Conservation (phyloP, 1,139 yeast genomes). For the Geotrichum fermentans region DNA sequence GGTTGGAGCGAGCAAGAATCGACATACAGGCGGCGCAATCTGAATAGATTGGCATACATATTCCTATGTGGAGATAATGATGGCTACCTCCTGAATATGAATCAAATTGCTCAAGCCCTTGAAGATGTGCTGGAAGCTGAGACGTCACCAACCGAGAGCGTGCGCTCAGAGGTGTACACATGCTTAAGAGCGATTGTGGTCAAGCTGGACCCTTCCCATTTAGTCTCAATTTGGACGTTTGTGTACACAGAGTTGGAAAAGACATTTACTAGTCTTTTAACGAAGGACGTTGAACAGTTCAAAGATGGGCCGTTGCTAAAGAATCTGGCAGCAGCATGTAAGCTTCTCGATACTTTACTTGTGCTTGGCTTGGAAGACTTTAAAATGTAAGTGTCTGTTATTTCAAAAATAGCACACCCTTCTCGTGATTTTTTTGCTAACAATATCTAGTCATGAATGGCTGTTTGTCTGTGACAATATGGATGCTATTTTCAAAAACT, state of each 20-base stretch:
- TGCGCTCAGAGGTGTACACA: constrained; percentile 48
- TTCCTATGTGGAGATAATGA: constrained; percentile 59
- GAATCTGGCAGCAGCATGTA: constrained; percentile 52
- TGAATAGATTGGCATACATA: constrained; percentile 60
- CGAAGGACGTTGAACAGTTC: constrained; percentile 10
- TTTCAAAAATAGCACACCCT: no score
- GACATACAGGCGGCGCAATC: constrained; percentile 45
- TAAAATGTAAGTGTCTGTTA: constrained; percentile 45
- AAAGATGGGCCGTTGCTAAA: constrained; percentile 23
- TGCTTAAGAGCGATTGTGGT: constrained; percentile 61
- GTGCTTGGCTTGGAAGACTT: constrained; percentile 73
- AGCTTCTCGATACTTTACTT: constrained; percentile 69
- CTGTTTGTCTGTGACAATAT: constrained; percentile 69
- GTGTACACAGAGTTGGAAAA: constrained; percentile 57
- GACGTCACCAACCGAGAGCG: constrained; percentile 27
- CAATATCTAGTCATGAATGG: constrained; percentile 57
- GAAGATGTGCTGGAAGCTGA: constrained; percentile 31
- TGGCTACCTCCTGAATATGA: constrained; percentile 47
- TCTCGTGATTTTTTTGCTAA: neutral
- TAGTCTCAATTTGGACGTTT: constrained; percentile 66
- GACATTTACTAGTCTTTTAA: constrained; percentile 46
- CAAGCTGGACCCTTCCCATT: constrained; percentile 57
- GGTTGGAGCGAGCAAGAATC: constrained; percentile 76
- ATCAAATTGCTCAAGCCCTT: constrained; percentile 50
- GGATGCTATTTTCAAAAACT: constrained; percentile 50